Percentiles rank a stretch among this genome's conserved stretches.
These are phyloP conservation scores for Calonectria montana DNA, from an alignment of 2,329 filamentous ascomycete species.

Conservation along the genomic window DNA sequence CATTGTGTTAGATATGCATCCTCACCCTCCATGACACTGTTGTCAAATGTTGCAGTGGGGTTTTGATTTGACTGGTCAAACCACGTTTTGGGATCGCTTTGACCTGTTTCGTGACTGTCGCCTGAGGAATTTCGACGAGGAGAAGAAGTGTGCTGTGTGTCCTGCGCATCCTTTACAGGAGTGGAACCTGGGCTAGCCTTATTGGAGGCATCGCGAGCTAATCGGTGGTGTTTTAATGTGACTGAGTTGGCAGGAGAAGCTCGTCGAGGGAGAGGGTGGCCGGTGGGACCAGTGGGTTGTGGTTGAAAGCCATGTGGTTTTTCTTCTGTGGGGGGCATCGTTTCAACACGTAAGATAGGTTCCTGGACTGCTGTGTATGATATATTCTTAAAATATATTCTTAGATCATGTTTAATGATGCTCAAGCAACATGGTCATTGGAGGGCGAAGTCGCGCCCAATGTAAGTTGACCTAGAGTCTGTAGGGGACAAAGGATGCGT, in stretches of 20 bases:
- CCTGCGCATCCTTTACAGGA: slow-evolving; percentile 29
- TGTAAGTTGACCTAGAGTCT: not conserved
- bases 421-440: not conserved
- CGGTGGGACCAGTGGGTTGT: slow-evolving; percentile 48
- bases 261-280: slow-evolving; percentile 58
- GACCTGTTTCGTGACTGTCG: slow-evolving; percentile 60
- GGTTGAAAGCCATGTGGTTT: slow-evolving; percentile 40
- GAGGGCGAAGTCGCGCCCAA: not conserved
- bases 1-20: not conserved
- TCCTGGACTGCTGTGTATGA: not conserved
- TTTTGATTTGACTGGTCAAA: slow-evolving; percentile 66
- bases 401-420: slow-evolving; percentile 15
- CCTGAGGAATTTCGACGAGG: slow-evolving; percentile 57
- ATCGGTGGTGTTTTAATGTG: slow-evolving; percentile 59
- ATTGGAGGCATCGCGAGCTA: slow-evolving; percentile 56
- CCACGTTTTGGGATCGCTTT: slow-evolving; percentile 65
- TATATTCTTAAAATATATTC: slow-evolving; percentile 17
- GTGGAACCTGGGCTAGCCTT: slow-evolving; percentile 42
- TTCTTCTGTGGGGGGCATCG: slow-evolving; percentile 43
- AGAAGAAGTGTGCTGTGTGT: slow-evolving; percentile 31
- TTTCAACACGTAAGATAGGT: slow-evolving; percentile 24
- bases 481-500: not conserved
- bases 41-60: slow-evolving; percentile 55
- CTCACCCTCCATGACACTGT: slow-evolving; percentile 60
- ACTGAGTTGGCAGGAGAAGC: slow-evolving; percentile 58